phyloP scores from a whole-genome alignment of 495 filamentous ascomycete genomes.

The Daldinia concentrica region DNA sequence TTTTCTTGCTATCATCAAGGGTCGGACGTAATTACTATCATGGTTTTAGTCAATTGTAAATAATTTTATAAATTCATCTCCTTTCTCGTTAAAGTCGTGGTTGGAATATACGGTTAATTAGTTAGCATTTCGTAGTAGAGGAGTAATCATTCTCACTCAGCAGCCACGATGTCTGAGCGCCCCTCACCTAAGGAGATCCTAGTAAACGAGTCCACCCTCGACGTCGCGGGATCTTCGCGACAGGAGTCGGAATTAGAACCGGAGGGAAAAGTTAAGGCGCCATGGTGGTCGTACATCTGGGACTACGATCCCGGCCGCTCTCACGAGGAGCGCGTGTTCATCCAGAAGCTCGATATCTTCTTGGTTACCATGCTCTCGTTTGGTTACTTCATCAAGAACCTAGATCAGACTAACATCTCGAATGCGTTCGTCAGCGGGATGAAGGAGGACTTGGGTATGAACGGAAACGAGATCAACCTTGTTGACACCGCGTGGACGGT shows the following conservation, averaged over 20 bases:
- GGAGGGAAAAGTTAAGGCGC: slow-evolving; percentile 18
- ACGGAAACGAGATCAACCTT: slow-evolving; percentile 46
- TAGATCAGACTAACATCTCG: slow-evolving; percentile 53
- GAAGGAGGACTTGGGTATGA: slow-evolving; percentile 49
- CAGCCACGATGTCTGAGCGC: slow-evolving; percentile 22
- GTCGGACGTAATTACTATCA: slow-evolving; percentile 3
- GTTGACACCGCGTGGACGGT: slow-evolving; percentile 50
- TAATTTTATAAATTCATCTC: background rate
- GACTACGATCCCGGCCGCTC: slow-evolving; percentile 42
- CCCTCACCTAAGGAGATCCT: slow-evolving; percentile 25
- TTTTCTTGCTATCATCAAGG: background rate
- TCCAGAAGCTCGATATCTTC: slow-evolving; percentile 48
- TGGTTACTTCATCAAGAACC: slow-evolving; percentile 56
- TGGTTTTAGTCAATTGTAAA: background rate
- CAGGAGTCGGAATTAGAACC: background rate
- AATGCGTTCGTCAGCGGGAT: slow-evolving; percentile 54
- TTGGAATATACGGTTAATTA: background rate
- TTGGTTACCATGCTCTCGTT: slow-evolving; percentile 51
- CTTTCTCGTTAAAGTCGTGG: background rate
- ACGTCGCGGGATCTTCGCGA: slow-evolving; percentile 11
- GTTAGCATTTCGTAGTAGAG: background rate
- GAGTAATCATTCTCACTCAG: background rate
- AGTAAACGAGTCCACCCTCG: slow-evolving; percentile 24
- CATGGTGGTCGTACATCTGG: slow-evolving; percentile 45
- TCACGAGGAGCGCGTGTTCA: slow-evolving; percentile 38